Evolutionary conservation across 2,329 filamentous ascomycete genomes (phyloP), one percentile per base, ranked within the genome.

Genomic region (Pseudogymnoascus sp.): DNA sequence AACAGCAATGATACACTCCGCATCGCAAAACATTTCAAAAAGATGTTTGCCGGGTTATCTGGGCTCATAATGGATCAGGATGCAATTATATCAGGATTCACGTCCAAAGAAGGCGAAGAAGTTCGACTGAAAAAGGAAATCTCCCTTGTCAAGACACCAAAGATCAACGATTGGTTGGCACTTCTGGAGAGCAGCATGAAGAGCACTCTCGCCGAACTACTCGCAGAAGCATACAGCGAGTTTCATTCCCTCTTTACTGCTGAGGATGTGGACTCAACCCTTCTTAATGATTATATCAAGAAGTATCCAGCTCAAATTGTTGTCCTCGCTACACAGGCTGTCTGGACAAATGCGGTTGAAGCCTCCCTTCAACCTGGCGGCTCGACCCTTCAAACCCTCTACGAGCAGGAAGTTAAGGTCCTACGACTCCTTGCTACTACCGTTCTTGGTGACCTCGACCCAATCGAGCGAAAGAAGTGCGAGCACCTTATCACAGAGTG

Each of bases 401-500:
- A 89, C 67, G 88, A 94, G 20, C 86, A 88, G 30, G 90, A 96
- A 72, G 88, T 96, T 30, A 86, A 89, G 69, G 84, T 97, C 28
- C 85, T 99, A 47, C 86, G 90, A 61, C 79, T 96, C 20, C 86
- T 99, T 61, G 94, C 94, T 18, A 83, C 89, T 38, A 93, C 91
- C 2, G 94, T 99, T 11, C 81, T 99, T 14, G 90, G 90, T 38
- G 92, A 99, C 70, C 83, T 99, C 20, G 89, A 92, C 66, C 79
- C 90, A 6, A 89, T 97, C 58, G 85, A 89, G 71, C 85, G 94
- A 65, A 96, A 96, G 81, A 97, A 96, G 78, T 99, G 93, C 75
- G 94, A 99, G 74, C 93, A 97, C 75, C 83, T 99, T 66, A 99
- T 99, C 71, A 99, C 95, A 0, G 95, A 99, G 73, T 97, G 94